phyloP scores from a whole-genome alignment of 1,284 basidiomycete genomes.

The Trametes hirsuta region DNA sequence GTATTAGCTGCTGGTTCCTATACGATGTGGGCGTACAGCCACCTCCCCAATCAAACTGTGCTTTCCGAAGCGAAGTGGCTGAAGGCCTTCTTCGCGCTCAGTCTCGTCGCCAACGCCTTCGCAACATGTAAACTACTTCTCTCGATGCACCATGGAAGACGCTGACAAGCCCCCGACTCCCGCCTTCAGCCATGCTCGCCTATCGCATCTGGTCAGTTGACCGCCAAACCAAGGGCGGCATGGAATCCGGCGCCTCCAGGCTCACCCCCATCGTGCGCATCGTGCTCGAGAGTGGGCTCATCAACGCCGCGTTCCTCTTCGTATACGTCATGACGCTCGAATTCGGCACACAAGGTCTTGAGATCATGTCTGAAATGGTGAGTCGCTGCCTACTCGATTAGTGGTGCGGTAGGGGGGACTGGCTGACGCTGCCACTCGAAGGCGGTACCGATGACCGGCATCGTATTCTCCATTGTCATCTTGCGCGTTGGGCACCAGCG shows the following conservation, averaged over 20 bases:
- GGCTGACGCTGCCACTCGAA: not conserved
- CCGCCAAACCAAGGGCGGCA: not conserved
- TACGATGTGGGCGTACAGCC: not conserved
- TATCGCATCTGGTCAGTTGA: constrained; percentile 18
- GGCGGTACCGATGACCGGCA: constrained; percentile 8
- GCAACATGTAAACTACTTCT: not conserved
- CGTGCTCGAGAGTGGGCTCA: constrained; percentile 23
- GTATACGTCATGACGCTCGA: constrained; percentile 18
- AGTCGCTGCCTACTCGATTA: not conserved
- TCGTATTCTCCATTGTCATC: constrained; percentile 18
- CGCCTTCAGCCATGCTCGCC: constrained; percentile 3
- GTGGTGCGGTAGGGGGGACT: no score
- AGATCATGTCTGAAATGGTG: constrained; percentile 27
- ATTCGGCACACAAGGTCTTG: constrained; percentile 16
- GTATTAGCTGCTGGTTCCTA: not conserved
- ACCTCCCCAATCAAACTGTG: not conserved
- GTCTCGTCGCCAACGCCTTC: not conserved
- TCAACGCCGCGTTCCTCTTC: constrained; percentile 25
- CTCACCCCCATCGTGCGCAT: constrained; percentile 21
- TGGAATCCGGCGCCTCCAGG: not conserved
- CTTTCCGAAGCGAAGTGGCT: not conserved
- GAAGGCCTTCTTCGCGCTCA: not conserved
- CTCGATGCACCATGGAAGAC: not conserved
- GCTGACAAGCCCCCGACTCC: not conserved
- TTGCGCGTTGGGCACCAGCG: constrained; percentile 10